Conservation (phyloP, 129 eudicot genomes). For the Arctium minus region DNA sequence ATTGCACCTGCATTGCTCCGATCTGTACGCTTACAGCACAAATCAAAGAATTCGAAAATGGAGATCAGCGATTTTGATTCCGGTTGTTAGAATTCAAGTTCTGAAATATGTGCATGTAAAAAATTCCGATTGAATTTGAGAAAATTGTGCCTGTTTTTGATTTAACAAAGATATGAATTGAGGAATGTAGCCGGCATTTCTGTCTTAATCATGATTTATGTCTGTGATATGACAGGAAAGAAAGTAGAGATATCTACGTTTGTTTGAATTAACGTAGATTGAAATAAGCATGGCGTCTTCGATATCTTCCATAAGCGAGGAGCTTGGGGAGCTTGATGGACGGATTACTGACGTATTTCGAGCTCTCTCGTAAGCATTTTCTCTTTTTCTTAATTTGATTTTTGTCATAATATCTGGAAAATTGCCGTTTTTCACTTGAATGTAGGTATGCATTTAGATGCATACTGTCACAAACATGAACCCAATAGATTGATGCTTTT, state of each 20-base stretch:
- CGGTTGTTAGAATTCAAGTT: background rate
- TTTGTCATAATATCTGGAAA: background rate
- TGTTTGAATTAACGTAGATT: constrained; percentile 10
- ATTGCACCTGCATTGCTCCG: constrained; percentile 30
- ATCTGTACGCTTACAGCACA: constrained; percentile 24
- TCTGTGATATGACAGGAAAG: background rate
- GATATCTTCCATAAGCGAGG: constrained; percentile 70
- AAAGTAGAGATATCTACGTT: background rate
- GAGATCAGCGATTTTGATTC: background rate
- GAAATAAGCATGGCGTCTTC: constrained; percentile 50
- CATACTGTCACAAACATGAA: background rate
- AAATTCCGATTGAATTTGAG: constrained; percentile 1
- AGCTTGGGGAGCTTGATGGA: constrained; percentile 89
- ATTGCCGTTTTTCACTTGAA: background rate
- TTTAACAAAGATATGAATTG: constrained; percentile 13
- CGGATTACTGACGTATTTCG: constrained; percentile 79
- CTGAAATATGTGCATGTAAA: background rate
- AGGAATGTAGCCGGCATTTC: background rate
- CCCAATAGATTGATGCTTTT: background rate
- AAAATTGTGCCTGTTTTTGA: constrained; percentile 1
- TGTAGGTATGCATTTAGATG: background rate
- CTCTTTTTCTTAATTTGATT: background rate
- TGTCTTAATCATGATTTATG: constrained; percentile 1
- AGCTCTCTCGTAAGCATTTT: constrained; percentile 77
- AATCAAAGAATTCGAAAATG: constrained; percentile 8